These are phyloP conservation scores for Xylariaceae sp. DNA, from an alignment of 2,329 filamentous ascomycete genomes.

Conservation along the genomic window DNA sequence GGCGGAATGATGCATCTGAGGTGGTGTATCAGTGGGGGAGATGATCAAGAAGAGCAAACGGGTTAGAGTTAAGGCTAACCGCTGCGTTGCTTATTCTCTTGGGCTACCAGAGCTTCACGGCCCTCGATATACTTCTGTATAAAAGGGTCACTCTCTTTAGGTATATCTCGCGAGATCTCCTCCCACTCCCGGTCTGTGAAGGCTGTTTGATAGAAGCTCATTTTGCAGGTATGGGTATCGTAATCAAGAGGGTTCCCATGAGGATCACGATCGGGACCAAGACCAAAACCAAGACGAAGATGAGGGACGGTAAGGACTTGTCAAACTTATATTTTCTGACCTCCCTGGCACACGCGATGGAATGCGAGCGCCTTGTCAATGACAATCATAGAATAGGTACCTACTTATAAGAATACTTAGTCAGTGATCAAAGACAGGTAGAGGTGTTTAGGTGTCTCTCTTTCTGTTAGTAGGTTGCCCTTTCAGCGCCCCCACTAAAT, in stretches of 20 bases:
- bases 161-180: slow-evolving; percentile 59
- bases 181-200: slow-evolving; percentile 61
- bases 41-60: not conserved
- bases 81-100: slow-evolving; percentile 82
- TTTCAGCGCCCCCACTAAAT: not conserved
- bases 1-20: slow-evolving; percentile 69
- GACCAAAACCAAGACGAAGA: no score
- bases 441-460: not conserved
- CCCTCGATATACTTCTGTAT: slow-evolving; percentile 80
- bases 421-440: not conserved
- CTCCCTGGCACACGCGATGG: not conserved
- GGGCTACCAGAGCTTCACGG: slow-evolving; percentile 71
- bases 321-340: not conserved
- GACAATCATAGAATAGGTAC: not conserved
- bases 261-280: not conserved
- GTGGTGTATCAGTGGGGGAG: slow-evolving; percentile 24
- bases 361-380: not conserved
- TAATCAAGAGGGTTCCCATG: not conserved
- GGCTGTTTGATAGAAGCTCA: slow-evolving; percentile 4
- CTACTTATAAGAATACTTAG: no score
- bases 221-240: not conserved
- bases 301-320: not conserved
- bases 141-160: slow-evolving; percentile 68
- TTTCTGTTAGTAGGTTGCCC: not conserved
- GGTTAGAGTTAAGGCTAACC: slow-evolving; percentile 53